A percentile compares a stretch with the other conserved stretches of the same genome.
phyloP scores from a whole-genome alignment of 306 rosid species.

The Quercus gilva region DNA sequence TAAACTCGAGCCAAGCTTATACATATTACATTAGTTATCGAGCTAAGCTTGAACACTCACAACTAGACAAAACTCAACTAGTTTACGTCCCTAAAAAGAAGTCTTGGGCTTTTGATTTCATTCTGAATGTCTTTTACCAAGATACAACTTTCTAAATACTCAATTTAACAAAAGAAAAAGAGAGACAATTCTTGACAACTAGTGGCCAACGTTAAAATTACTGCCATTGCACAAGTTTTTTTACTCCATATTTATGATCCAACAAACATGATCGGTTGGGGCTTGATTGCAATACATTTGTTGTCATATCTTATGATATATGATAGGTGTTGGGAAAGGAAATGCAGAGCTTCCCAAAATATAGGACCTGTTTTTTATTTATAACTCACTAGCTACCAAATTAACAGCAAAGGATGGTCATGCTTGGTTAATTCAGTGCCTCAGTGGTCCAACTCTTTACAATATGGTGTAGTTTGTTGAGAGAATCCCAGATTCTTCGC shows the following conservation, averaged over 20 bases:
- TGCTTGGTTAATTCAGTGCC: neutral
- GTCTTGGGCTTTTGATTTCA: no score
- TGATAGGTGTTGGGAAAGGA: neutral
- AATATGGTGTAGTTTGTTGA: slow-evolving; percentile 5
- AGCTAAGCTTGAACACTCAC: no score
- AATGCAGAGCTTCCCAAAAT: slow-evolving; percentile 2
- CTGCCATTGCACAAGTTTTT: neutral
- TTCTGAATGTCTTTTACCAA: no score
- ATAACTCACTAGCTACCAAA: slow-evolving; percentile 18
- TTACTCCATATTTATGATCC: neutral
- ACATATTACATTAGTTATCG: no score
- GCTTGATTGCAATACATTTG: neutral
- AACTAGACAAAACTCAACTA: no score
- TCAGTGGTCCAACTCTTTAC: slow-evolving; percentile 18
- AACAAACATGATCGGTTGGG: slow-evolving; percentile 9
- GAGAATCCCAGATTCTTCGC: slow-evolving; percentile 1
- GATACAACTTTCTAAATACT: no score
- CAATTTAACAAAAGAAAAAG: neutral
- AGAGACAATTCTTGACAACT: neutral
- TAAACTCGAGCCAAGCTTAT: no score
- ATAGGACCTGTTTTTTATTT: neutral
- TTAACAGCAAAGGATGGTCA: slow-evolving; percentile 19
- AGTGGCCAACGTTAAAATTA: neutral
- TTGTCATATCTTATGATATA: neutral
- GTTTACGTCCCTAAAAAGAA: no score